phyloP scores from a whole-genome alignment of 1,284 basidiomycete species.

The Ceratobasidium sp. region DNA sequence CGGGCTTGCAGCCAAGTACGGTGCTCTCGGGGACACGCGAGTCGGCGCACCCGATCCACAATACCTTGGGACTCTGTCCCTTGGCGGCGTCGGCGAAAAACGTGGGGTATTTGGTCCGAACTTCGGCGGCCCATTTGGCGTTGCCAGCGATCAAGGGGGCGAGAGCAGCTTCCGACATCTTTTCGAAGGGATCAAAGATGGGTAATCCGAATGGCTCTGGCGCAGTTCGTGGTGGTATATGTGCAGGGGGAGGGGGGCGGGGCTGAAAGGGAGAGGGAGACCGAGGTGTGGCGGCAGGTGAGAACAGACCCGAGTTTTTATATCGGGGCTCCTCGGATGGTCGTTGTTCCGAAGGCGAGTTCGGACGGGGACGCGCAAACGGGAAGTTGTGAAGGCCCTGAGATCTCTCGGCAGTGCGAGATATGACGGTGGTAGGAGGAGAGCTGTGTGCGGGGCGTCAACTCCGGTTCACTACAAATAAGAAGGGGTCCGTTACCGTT shows the following conservation, averaged over 20 bases:
- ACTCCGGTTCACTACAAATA: constrained; percentile 43
- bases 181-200: constrained; percentile 29
- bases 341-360: constrained; percentile 31
- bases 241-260: constrained; percentile 10
- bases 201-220: constrained; percentile 24
- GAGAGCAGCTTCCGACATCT: constrained; percentile 53
- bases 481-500: constrained; percentile 44
- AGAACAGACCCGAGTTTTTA: constrained; percentile 41
- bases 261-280: constrained; percentile 27
- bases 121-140: constrained; percentile 72
- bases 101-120: constrained; percentile 68
- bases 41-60: constrained; percentile 81
- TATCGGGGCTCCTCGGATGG: constrained; percentile 43
- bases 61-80: constrained; percentile 81
- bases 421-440: constrained; percentile 12
- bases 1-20: constrained; percentile 68
- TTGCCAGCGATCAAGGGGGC: constrained; percentile 69
- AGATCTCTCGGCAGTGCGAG: constrained; percentile 13
- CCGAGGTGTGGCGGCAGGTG: constrained; percentile 44
- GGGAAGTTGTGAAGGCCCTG: constrained; percentile 34
- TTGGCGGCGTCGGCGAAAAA: constrained; percentile 74
- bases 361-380: constrained; percentile 19
- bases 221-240: background rate
- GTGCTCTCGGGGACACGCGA: constrained; percentile 76
- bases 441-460: constrained; percentile 29